Base-by-base conservation (phyloP, 306 rosid genomes). In the Sphenostylis stenocarpa region DNA sequence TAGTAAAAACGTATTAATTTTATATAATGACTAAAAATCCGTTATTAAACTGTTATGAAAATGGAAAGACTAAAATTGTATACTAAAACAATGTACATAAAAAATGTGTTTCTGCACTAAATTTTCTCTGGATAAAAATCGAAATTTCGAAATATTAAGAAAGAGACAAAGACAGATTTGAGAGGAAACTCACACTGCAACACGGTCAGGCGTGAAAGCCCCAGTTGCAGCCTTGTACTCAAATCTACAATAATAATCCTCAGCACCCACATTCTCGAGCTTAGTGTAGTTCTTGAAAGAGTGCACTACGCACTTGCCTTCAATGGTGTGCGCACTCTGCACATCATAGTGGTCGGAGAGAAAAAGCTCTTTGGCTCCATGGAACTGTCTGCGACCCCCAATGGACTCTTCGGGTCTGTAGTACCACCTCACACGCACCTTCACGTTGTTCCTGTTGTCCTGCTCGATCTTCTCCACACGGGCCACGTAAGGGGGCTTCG, bases 341-440 rank as follows among this genome's bases (percentile, higher is more conserved):
- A 86, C 78, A 39, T 91, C 97, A 57, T 66, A 89, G 62, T 88
- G 95, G 81, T 91, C 97, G 0, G 95, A 90, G 60, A 90, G 68
- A 75, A 91, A 91, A 21, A 91, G 82, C 78, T 91, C 95, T 29
- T 91, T 91, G 0, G 93, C 87, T 15, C 97, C 97, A 67, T 91
- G 97, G 67, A 91, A 91, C 82, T 90, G 93, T 64, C 95, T 85
- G 31, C 97, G 63, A 8, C 97, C 97, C 19, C 97, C 97, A 76
- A 91, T 88, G 3, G 97, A 90, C 85, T 90, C 95, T 83, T 91
- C 97, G 0, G 97, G 97, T 65, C 97, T 73, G 31, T 91, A 91
- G 75, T 89, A 91, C 94, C 97, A 91, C 83, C 93, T 80, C 71
- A 89, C 97, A 38, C 87, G 85, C 24, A 91, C 97, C 63, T 86